These are phyloP conservation scores for Plasmodium malariae DNA, from an alignment of 169 alveolate species.

Conservation along the genomic window DNA sequence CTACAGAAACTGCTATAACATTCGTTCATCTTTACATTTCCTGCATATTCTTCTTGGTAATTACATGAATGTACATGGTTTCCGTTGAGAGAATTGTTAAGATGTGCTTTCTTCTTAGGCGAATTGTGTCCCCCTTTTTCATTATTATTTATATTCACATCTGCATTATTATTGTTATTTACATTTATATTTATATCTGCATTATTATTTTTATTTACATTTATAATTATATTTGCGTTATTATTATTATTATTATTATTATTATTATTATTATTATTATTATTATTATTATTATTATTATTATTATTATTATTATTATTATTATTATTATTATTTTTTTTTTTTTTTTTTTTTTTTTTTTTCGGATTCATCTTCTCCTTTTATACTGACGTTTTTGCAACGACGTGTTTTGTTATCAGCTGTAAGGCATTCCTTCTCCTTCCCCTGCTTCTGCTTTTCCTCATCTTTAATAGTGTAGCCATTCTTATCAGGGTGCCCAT, in stretches of 20 bases:
- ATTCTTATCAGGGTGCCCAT: not conserved
- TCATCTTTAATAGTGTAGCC: not conserved
- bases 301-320: too few relatives aligned
- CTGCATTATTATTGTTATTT: too few relatives aligned
- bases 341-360: too few relatives aligned
- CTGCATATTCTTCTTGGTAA: not conserved
- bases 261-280: too few relatives aligned
- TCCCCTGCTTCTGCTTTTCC: not conserved
- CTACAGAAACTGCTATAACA: not conserved
- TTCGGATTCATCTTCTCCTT: not conserved
- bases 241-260: too few relatives aligned
- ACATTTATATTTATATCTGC: too few relatives aligned
- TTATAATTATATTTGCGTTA: too few relatives aligned
- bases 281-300: too few relatives aligned
- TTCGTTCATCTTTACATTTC: not conserved
- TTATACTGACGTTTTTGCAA: not conserved
- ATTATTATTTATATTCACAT: too few relatives aligned
- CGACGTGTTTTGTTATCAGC: not conserved
- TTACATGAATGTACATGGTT: not conserved
- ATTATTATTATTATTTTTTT: too few relatives aligned
- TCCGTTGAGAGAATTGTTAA: not conserved
- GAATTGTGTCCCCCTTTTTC: too few relatives aligned
- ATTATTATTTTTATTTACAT: too few relatives aligned
- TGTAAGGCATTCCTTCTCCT: not conserved
- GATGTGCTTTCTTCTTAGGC: not conserved